Evolutionary conservation across 2,329 filamentous ascomycete species (phyloP).

Genomic region (Corinectria fuckeliana): DNA sequence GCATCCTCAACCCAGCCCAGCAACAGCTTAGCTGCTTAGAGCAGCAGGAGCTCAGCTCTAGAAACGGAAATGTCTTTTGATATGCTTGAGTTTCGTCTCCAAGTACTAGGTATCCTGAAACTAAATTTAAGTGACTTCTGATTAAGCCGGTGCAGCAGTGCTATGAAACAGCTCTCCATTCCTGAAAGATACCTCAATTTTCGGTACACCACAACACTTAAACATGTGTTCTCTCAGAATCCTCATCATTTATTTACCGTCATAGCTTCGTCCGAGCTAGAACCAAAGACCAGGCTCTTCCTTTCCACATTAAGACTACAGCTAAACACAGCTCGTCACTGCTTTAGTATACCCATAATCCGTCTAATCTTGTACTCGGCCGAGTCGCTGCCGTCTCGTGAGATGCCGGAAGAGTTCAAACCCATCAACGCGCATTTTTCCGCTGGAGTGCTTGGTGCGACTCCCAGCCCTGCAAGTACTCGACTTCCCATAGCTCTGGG

Average conservation of each 20-base stretch:
- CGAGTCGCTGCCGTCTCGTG: constrained; percentile 1
- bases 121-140: too few relatives aligned
- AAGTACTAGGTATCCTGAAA: too few relatives aligned
- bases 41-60: too few relatives aligned
- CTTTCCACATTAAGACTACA: neutral
- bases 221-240: neutral
- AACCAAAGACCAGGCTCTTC: neutral
- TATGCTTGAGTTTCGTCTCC: too few relatives aligned
- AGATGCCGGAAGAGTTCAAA: constrained; percentile 5
- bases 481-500: neutral
- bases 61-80: too few relatives aligned
- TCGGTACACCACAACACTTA: neutral
- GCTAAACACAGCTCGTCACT: neutral
- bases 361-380: neutral
- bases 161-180: too few relatives aligned
- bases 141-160: too few relatives aligned
- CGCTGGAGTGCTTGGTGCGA: neutral
- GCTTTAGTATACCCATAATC: constrained; percentile 1
- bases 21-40: too few relatives aligned
- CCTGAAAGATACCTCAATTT: too few relatives aligned
- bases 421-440: constrained; percentile 4
- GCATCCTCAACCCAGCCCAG: too few relatives aligned
- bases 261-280: neutral
- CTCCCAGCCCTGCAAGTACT: constrained; percentile 7
- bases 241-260: neutral